Evolutionary conservation across 2,329 filamentous ascomycete genomes (phyloP).

Genomic region (Colletotrichum costaricense): DNA sequence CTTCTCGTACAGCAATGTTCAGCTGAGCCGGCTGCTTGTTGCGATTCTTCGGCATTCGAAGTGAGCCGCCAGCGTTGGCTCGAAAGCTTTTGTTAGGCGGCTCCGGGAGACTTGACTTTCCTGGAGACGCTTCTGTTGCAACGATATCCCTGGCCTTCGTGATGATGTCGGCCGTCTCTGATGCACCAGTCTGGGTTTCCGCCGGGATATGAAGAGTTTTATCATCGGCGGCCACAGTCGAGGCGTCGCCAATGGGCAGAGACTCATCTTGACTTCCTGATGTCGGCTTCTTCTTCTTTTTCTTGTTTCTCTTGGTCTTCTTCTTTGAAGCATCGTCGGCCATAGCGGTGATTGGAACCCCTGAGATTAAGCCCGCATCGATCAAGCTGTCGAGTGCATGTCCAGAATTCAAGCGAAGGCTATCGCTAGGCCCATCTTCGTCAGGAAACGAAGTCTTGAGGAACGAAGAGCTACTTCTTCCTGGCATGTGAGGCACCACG

Average conservation of each 20-base stretch:
- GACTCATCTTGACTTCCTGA: neutral
- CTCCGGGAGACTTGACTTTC: neutral
- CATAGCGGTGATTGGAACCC: neutral
- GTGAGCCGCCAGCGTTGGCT: slow-evolving; percentile 46
- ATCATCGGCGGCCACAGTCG: neutral
- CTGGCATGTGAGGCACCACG: neutral
- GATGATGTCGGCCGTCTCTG: neutral
- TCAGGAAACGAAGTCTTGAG: no score
- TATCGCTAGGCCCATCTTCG: neutral
- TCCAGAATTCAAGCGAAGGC: neutral
- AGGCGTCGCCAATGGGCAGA: neutral
- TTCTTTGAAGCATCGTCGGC: neutral
- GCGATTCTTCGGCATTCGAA: slow-evolving; percentile 46
- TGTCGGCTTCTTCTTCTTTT: slow-evolving; percentile 38
- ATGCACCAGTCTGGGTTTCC: neutral
- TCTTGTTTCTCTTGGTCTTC: slow-evolving; percentile 41
- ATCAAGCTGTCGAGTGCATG: neutral
- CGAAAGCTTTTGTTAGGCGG: slow-evolving; percentile 40
- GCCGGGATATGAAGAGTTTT: neutral
- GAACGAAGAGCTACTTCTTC: neutral
- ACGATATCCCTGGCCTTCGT: neutral
- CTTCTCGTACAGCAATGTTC: neutral
- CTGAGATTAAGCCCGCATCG: neutral
- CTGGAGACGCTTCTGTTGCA: neutral
- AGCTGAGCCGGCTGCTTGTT: slow-evolving; percentile 34